Conservation (phyloP, 2,329 filamentous ascomycete species). For the Ophiostoma perfectum region DNA sequence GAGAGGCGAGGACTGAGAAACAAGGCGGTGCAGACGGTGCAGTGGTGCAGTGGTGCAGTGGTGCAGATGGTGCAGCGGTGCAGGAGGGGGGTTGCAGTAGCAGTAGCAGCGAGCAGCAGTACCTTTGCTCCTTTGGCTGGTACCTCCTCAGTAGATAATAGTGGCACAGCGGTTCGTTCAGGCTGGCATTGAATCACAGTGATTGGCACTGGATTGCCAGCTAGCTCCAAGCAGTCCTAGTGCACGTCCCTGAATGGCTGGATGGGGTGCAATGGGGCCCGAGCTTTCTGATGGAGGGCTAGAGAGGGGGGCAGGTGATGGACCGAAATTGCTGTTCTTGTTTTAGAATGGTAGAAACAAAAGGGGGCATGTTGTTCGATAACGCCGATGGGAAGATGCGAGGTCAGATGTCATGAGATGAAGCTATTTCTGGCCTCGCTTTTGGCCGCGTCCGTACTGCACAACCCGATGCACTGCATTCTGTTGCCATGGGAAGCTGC, state of each 20-base stretch:
- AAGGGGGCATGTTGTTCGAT: neutral
- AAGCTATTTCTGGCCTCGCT: neutral
- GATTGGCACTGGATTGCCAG: neutral
- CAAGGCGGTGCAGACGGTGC: slow-evolving; percentile 8
- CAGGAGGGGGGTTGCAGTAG: slow-evolving; percentile 4
- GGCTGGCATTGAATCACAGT: too few species aligned
- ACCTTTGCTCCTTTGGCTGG: neutral
- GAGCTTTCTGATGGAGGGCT: slow-evolving; percentile 3
- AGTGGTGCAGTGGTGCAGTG: neutral
- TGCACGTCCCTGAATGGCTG: slow-evolving; percentile 7
- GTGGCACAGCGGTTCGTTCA: neutral
- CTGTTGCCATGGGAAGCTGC: neutral
- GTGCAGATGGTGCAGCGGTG: neutral
- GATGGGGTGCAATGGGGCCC: slow-evolving; percentile 2
- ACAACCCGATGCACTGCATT: neutral
- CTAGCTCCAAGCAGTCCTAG: neutral
- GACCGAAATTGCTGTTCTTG: slow-evolving; percentile 3
- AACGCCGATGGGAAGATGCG: neutral
- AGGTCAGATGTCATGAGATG: neutral
- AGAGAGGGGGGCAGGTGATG: slow-evolving; percentile 7
- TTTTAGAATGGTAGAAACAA: slow-evolving; percentile 3
- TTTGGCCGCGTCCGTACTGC: neutral
- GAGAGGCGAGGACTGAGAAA: neutral
- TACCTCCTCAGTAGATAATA: neutral
- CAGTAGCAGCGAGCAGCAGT: neutral